These are phyloP conservation scores for Pichia paraexigua DNA, from an alignment of 805 yeast species.

Conservation along the genomic window DNA sequence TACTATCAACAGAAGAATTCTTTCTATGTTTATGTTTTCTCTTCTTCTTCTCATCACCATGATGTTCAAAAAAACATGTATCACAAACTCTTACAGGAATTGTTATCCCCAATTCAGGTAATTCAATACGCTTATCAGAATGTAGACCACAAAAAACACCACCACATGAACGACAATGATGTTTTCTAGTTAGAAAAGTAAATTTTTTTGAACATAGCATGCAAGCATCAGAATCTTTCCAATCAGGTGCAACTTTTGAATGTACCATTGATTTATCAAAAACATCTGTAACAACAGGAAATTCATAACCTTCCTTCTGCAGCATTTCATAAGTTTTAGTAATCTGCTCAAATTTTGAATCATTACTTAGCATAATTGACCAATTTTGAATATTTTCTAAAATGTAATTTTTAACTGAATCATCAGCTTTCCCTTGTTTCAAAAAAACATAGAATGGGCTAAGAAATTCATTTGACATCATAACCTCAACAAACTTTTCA, in stretches of 20 bases:
- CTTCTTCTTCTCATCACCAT: constrained; percentile 42
- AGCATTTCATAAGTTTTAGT: constrained; percentile 53
- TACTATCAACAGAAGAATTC: neutral
- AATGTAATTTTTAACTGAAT: constrained; percentile 51
- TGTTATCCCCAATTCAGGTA: constrained; percentile 79
- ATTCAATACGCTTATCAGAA: constrained; percentile 61
- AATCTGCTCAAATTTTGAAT: constrained; percentile 58
- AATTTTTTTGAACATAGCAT: constrained; percentile 85
- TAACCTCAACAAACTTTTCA: constrained; percentile 66
- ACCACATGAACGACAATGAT: constrained; percentile 96
- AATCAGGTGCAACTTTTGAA: constrained; percentile 90
- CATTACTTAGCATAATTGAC: constrained; percentile 65
- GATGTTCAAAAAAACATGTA: constrained; percentile 42
- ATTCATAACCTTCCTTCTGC: constrained; percentile 52
- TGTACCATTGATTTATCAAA: constrained; percentile 56
- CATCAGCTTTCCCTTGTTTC: constrained; percentile 26
- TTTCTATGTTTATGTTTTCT: constrained; percentile 14
- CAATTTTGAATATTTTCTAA: constrained; percentile 67
- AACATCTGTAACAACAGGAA: constrained; percentile 44
- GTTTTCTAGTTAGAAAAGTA: constrained; percentile 79
- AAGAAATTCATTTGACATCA: constrained; percentile 78
- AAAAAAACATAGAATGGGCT: constrained; percentile 57
- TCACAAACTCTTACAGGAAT: constrained; percentile 93
- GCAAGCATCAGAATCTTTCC: constrained; percentile 94
- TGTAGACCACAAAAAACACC: constrained; percentile 87